These are phyloP conservation scores for Batkoa obscura DNA, from an alignment of 371 early-diverging fungal species.

Conservation along the genomic window DNA sequence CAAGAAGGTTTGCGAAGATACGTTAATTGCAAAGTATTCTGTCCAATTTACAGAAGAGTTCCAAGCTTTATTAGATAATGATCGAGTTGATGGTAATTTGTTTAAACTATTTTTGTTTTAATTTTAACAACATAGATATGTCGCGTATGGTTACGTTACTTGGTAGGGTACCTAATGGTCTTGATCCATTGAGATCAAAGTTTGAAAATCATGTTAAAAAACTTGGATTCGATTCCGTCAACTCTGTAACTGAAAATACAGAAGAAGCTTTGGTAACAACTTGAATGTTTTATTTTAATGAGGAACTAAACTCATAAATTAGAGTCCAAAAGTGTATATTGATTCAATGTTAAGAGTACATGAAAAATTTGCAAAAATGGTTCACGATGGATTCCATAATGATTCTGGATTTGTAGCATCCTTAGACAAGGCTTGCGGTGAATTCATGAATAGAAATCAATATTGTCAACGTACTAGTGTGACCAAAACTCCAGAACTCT, in stretches of 20 bases:
- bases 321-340: slow-evolving; percentile 72
- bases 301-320: neutral
- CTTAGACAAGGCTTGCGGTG: slow-evolving; percentile 81
- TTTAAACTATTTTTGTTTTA: neutral
- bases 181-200: slow-evolving; percentile 54
- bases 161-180: slow-evolving; percentile 56
- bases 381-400: slow-evolving; percentile 49
- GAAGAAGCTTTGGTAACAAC: slow-evolving; percentile 22
- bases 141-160: slow-evolving; percentile 67
- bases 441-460: slow-evolving; percentile 77
- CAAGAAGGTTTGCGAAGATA: slow-evolving; percentile 57
- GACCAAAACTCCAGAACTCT: slow-evolving; percentile 60
- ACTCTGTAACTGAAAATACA: slow-evolving; percentile 48
- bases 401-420: slow-evolving; percentile 83
- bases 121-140: slow-evolving; percentile 29
- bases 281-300: neutral
- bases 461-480: slow-evolving; percentile 29
- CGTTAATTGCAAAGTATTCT: slow-evolving; percentile 64
- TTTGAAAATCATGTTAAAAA: slow-evolving; percentile 69
- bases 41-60: slow-evolving; percentile 73
- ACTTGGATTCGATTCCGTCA: slow-evolving; percentile 66
- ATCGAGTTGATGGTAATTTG: slow-evolving; percentile 49
- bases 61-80: slow-evolving; percentile 59
- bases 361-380: slow-evolving; percentile 52
- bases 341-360: slow-evolving; percentile 61